Evolutionary conservation across 352 stramenopile species (phyloP), one percentile per base, ranked within the genome.

Genomic region (Pythium periplocum): DNA sequence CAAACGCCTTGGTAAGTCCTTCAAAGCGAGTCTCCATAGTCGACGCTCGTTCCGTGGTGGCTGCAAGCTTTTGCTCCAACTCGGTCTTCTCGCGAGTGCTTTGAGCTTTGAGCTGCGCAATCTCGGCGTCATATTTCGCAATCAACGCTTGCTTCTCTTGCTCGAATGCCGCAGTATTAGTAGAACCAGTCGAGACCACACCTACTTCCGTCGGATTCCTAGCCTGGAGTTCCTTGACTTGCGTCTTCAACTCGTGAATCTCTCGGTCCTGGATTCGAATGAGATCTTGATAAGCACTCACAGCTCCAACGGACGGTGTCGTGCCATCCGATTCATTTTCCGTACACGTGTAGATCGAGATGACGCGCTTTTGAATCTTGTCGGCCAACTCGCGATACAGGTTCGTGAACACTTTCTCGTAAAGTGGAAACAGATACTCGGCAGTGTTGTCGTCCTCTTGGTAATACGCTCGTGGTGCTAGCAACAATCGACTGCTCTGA

Each of bases 191-290:
- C 43, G 9, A 31, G 43, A 48, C 9, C 1, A 48, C 43, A 31
- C 9, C 43, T 37, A 31, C 33, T 35, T 38, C 40, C n/a, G 48
- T n/a, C 11, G n/a, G 12, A 7, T 51, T 17, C 8, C 37, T 35
- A 8, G 40, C 41, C 26, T 37, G 32, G 4, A 68, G 53, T 52
- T 67, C 61, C 1, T 65, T 39, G 5, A 73, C 44, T 55, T 75
- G 54, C 11, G 62, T 53, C 53, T 87, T 59, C 4, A 92, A 54
- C 17, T 79, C 68, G 4, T 82, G 66, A 44, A 91, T 74, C 39
- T 89, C 74, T 46, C 83, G 75, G 43, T 92, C 82, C 60, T 92
- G 82, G 58, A 90, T 85, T 4, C 82, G 78, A 51, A 92, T 92
- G 32, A 92, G 68, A 48, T 92, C 78, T 38, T 89, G 78, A 40